A percentile compares a stretch with the other conserved stretches of the same genome.
phyloP scores from a whole-genome alignment of 306 rosid species.

The Ceratonia siliqua region DNA sequence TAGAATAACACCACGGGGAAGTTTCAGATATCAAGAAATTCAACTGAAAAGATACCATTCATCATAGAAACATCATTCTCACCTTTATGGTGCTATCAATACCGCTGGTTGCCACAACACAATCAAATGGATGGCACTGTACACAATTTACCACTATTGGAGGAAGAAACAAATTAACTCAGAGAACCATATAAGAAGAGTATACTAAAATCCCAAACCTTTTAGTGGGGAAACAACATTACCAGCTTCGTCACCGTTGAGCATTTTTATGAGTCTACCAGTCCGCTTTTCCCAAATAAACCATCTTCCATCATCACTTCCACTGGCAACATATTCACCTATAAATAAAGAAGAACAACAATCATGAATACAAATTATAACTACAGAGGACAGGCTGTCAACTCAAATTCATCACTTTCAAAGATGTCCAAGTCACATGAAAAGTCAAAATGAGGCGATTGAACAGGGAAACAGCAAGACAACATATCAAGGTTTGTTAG shows the following conservation, averaged over 20 bases:
- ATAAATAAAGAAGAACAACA: slow-evolving; percentile 32
- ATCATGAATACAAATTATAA: slow-evolving; percentile 6
- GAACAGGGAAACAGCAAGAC: background rate
- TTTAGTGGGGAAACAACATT: slow-evolving; percentile 28
- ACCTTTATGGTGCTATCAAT: slow-evolving; percentile 95
- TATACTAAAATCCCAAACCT: slow-evolving; percentile 15
- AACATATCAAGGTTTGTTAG: background rate
- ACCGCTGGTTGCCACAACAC: slow-evolving; percentile 95
- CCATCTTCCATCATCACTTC: slow-evolving; percentile 99
- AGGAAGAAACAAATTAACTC: slow-evolving; percentile 32
- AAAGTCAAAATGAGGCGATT: slow-evolving; percentile 6
- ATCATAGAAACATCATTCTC: slow-evolving; percentile 31
- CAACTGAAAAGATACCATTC: slow-evolving; percentile 21
- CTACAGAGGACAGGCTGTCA: slow-evolving; percentile 8
- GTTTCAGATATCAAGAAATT: slow-evolving; percentile 34
- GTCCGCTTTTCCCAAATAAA: slow-evolving; percentile 94
- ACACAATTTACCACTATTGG: slow-evolving; percentile 86
- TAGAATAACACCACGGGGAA: slow-evolving; percentile 40
- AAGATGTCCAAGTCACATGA: slow-evolving; percentile 9
- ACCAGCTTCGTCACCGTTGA: slow-evolving; percentile 90
- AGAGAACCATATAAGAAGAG: slow-evolving; percentile 13
- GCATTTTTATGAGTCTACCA: slow-evolving; percentile 87
- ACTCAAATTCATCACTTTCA: background rate
- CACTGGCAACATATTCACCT: slow-evolving; percentile 96
- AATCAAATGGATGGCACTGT: slow-evolving; percentile 90